Base-by-base conservation (phyloP, 257 asterid species). In the Przewalskia tangutica region DNA sequence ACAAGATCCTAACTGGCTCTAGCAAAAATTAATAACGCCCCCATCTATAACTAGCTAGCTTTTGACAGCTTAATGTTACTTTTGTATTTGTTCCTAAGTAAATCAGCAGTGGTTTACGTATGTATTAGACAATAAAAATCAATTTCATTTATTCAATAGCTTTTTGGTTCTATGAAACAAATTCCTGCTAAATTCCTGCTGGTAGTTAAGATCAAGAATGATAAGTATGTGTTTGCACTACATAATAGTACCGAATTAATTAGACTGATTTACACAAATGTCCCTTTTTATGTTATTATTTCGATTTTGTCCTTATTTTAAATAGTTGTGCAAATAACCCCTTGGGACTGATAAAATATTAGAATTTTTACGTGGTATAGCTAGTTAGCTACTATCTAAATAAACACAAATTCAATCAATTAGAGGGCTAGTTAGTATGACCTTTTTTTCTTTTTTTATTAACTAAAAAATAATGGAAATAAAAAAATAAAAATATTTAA, bases 1-100 rank as follows among this genome's bases (percentile, higher is more conserved):
- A 75, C 80, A 50, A 75, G 13, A 50, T 75, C 80, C 80, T 75
- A 65, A 75, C 54, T 76, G 86, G 81, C 88, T 81, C 82, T 70
- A 81, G 83, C 66, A 65, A 71, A 56, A 75, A 50, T 14, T 75
- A 75, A 50, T 50, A 50, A 75, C 17, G 46, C 8, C 27, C 32
- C 32, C 60, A 50, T 27, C 63, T 48, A 50, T 51, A 75, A 14
- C 63, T 32, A 50, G 80, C 46, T 66, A 66, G 76, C 76, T 50
- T 50, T 75, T 75, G 46, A 75, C 46, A 66, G 13, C 7, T 75
- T 71, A 50, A 23, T 75, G 80, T 38, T 20, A 20, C 20, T 46
- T 27, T 73, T 73, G 59, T 73, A 71, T 34, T 65, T 65, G 48
- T 14, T 1, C 58, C 20, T 3, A 48, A 20, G 20, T 27, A 73